These are phyloP conservation scores for Rhodamnia argentea DNA, from an alignment of 345 rosid species.

Conservation along the genomic window DNA sequence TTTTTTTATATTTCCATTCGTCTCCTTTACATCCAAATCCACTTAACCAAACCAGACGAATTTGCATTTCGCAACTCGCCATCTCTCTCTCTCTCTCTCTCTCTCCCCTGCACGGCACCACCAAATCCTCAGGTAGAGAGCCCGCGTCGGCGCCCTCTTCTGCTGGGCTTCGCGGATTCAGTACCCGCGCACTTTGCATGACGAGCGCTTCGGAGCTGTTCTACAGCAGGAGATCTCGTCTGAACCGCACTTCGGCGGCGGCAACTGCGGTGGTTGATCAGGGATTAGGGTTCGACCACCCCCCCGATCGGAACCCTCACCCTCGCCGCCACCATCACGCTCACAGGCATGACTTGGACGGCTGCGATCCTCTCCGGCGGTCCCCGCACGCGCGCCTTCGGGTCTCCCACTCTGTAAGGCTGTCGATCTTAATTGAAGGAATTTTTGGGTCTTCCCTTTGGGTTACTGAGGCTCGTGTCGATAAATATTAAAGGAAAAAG, in stretches of 20 bases:
- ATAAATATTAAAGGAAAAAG: background rate
- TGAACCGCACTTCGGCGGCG: slow-evolving; percentile 20
- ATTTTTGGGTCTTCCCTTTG: background rate
- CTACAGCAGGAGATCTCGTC: slow-evolving; percentile 71
- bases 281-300: slow-evolving; percentile 26
- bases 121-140: background rate
- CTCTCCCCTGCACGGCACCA: background rate
- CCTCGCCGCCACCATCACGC: slow-evolving; percentile 18
- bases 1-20: background rate
- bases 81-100: background rate
- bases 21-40: background rate
- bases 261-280: slow-evolving; percentile 6
- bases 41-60: background rate
- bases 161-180: background rate
- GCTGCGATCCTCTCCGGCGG: slow-evolving; percentile 49
- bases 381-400: slow-evolving; percentile 42
- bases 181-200: slow-evolving; percentile 24
- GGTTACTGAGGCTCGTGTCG: background rate
- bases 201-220: slow-evolving; percentile 91
- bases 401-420: slow-evolving; percentile 29
- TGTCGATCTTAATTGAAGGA: background rate
- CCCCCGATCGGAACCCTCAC: slow-evolving; percentile 27
- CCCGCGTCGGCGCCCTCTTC: background rate
- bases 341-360: slow-evolving; percentile 52
- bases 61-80: background rate